Base-by-base conservation (phyloP, 2,329 filamentous ascomycete species). In the Colletotrichum musae region DNA sequence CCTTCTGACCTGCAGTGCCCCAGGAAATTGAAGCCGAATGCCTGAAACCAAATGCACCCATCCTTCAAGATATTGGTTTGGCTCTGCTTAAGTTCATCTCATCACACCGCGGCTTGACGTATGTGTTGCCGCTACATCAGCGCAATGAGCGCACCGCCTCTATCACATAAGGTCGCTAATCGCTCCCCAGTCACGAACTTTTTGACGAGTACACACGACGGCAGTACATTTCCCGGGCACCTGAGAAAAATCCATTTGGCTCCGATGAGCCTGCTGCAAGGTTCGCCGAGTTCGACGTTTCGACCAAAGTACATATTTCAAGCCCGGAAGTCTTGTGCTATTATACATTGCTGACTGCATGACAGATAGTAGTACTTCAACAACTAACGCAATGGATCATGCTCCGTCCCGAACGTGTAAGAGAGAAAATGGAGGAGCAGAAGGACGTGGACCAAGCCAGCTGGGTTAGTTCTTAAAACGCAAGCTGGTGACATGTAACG, bases 151-250 rank as follows among this genome's bases (percentile, higher is more conserved):
- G 7, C 32, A 26, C 5, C 12, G 32, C 58, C 36, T 39, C 39
- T 21, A 48, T n/a, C 28, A 72, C 36, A 43, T 43, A 7, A 47
- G 48, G 36, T 47, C 50, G 16, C 51, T 62, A 32, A 68, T n/a
- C 24, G 3, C 32, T 13, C 21, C 15, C 12, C n/a, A 70, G 95
- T 1, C 89, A 86, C 60, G 94, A 97, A 4, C 91, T 96, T 57
- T 97, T 98, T 74, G 94, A 98, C 77, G 94, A 98, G 76, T 97
- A 98, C 78, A 92, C 94, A 41, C 91, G 94, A 74, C 92, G 94
- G 69, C 95, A 98, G 80, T 99, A 94, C 79, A 82, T 92, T 61
- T 87, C 91, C n/a, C 97, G 94, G 81, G 91, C 92, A 2, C 92
- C 94, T 3, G 80, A 88, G 12, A 87, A 87, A 63, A 98, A 98